phyloP scores from a whole-genome alignment of 2,329 filamentous ascomycete genomes.

The Neocucurbitaria cava region DNA sequence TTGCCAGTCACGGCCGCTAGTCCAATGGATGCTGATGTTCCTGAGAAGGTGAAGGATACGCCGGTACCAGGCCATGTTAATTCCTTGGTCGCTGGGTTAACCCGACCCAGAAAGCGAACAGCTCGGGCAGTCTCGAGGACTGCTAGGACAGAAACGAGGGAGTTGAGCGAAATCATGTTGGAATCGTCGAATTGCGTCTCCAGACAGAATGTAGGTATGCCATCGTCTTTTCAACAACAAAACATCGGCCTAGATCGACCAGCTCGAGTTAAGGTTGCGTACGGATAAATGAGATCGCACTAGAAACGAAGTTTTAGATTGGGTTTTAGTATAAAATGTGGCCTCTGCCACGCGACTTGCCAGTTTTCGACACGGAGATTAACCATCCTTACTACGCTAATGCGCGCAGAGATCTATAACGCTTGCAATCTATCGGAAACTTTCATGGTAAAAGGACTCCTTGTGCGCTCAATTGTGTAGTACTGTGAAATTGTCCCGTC shows the following conservation, averaged over 20 bases:
- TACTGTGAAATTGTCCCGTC: background rate
- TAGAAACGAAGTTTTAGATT: background rate
- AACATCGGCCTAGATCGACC: background rate
- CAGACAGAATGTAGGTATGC: background rate
- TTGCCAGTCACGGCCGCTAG: conserved; percentile 41
- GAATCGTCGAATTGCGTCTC: background rate
- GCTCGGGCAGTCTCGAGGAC: conserved; percentile 3
- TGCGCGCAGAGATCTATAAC: too few species aligned
- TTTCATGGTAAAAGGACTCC: too few species aligned
- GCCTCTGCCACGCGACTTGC: background rate
- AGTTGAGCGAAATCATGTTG: background rate
- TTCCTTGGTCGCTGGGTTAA: conserved; percentile 53
- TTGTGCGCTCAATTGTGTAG: background rate
- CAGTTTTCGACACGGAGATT: background rate
- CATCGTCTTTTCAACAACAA: background rate
- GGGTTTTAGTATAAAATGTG: background rate
- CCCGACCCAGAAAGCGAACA: conserved; percentile 44
- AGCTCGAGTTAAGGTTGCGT: background rate
- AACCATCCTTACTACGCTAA: background rate
- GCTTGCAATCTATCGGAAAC: background rate
- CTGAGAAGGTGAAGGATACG: conserved; percentile 51
- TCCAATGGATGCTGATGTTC: conserved; percentile 49
- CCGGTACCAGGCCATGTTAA: conserved; percentile 57
- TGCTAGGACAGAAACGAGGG: conserved; percentile 3
- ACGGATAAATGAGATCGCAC: background rate